Percentiles rank a stretch among this genome's conserved stretches.
phyloP scores from a whole-genome alignment of 177 flowering plant species.

The Vitis hybrid region DNA sequence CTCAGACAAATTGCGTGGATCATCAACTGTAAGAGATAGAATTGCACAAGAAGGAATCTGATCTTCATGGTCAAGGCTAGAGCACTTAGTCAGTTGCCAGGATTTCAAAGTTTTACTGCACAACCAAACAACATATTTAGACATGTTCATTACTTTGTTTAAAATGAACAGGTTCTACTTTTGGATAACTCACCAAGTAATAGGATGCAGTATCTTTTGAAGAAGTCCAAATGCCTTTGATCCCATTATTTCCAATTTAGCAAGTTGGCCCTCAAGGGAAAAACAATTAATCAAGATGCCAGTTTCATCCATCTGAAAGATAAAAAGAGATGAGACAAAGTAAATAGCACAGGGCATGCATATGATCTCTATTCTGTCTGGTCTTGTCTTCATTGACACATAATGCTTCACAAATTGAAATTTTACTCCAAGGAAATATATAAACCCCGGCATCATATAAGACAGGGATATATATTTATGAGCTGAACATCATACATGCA shows the following conservation, averaged over 20 bases:
- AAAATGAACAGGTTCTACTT: neutral
- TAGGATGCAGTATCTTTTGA: constrained; percentile 55
- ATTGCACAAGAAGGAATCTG: constrained; percentile 45
- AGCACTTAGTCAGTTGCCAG: neutral
- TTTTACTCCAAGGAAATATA: no score
- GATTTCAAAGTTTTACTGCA: constrained; percentile 32
- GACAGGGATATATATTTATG: no score
- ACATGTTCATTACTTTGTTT: neutral
- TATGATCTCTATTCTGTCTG: no score
- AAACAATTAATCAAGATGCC: constrained; percentile 41
- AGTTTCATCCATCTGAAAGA: constrained; percentile 46
- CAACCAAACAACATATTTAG: constrained; percentile 12
- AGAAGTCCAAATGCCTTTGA: constrained; percentile 57
- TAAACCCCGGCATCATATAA: no score
- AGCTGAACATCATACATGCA: no score
- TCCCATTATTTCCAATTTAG: constrained; percentile 74
- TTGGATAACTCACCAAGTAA: constrained; percentile 43
- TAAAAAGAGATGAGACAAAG: constrained; percentile 5
- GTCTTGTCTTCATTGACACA: no score
- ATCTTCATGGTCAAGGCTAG: constrained; percentile 39
- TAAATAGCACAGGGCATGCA: neutral
- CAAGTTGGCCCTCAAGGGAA: constrained; percentile 68
- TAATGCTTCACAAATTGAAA: no score
- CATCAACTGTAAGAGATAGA: constrained; percentile 56
- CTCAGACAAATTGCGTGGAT: constrained; percentile 56